Evolutionary conservation across 2,329 filamentous ascomycete genomes (phyloP).

Genomic region (Aspergillus nomiae): DNA sequence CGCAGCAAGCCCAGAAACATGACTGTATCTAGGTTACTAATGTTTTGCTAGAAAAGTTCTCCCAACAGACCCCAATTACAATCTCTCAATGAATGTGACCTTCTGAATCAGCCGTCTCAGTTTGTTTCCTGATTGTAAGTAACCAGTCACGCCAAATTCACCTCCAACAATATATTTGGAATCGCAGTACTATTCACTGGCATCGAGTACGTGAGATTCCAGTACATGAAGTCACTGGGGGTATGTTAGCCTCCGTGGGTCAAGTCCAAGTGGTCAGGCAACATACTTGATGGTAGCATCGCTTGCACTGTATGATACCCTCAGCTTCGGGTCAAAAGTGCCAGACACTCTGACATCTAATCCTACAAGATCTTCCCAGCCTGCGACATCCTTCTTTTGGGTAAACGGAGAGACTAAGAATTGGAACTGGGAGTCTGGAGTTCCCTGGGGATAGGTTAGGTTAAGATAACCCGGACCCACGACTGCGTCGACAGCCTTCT

Average conservation of each 20-base stretch:
- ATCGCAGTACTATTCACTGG: neutral
- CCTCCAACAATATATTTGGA: constrained; percentile 1
- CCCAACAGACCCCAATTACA: neutral
- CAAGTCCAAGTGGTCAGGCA: neutral
- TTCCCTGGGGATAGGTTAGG: constrained; percentile 3
- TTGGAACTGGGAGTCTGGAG: constrained; percentile 1
- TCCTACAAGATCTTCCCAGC: constrained; percentile 3
- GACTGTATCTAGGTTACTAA: no score
- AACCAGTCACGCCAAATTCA: neutral
- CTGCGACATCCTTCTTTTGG: neutral
- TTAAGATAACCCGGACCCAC: neutral
- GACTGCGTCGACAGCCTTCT: constrained; percentile 1
- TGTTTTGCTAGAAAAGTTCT: neutral
- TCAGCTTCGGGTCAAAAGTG: neutral
- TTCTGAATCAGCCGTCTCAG: neutral
- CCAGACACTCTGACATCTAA: neutral
- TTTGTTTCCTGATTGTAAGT: neutral
- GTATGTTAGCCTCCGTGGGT: neutral
- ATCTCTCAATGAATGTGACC: neutral
- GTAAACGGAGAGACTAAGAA: constrained; percentile 4
- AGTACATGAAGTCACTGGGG: constrained; percentile 7
- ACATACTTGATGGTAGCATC: constrained; percentile 5
- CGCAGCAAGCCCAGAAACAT: no score
- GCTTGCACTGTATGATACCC: constrained; percentile 8
- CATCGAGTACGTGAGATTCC: constrained; percentile 6